These are phyloP conservation scores for Phellinidium pouzarii DNA, from an alignment of 1,284 basidiomycete genomes.

Conservation along the genomic window DNA sequence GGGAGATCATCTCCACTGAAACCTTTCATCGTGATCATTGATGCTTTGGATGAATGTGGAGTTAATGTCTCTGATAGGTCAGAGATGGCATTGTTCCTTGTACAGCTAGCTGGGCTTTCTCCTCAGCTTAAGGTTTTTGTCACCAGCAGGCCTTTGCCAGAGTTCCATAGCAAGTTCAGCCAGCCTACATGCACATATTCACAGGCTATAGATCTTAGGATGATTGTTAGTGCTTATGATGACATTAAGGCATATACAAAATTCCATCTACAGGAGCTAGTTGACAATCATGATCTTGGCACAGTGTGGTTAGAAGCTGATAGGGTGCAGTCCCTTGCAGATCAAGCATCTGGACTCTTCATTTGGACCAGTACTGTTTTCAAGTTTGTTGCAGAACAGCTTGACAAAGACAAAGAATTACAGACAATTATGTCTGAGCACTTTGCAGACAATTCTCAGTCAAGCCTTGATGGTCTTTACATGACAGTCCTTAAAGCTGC, in stretches of 20 bases:
- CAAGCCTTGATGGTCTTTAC: constrained; percentile 1
- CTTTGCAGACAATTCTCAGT: background rate
- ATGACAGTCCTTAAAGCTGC: constrained; percentile 1
- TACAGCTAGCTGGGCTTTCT: background rate
- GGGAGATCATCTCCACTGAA: background rate
- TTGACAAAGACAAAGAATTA: constrained; percentile 6
- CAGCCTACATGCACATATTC: background rate
- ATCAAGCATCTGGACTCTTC: constrained; percentile 25
- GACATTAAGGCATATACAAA: constrained; percentile 3
- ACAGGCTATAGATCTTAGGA: background rate
- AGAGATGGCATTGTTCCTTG: background rate
- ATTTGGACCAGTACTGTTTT: constrained; percentile 27
- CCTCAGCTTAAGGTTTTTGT: constrained; percentile 11
- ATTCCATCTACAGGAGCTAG: constrained; percentile 1
- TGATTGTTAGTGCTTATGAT: background rate
- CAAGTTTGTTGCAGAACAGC: constrained; percentile 21
- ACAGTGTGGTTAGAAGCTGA: constrained; percentile 19
- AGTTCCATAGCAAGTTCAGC: background rate
- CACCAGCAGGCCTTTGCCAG: constrained; percentile 8
- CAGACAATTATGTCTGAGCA: background rate
- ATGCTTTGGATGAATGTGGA: constrained; percentile 17
- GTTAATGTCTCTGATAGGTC: background rate
- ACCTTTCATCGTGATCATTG: constrained; percentile 12
- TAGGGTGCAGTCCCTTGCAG: constrained; percentile 21
- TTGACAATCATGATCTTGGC: constrained; percentile 23